Conservation (phyloP, 257 asterid species). For the Pogostemon cablin region DNA sequence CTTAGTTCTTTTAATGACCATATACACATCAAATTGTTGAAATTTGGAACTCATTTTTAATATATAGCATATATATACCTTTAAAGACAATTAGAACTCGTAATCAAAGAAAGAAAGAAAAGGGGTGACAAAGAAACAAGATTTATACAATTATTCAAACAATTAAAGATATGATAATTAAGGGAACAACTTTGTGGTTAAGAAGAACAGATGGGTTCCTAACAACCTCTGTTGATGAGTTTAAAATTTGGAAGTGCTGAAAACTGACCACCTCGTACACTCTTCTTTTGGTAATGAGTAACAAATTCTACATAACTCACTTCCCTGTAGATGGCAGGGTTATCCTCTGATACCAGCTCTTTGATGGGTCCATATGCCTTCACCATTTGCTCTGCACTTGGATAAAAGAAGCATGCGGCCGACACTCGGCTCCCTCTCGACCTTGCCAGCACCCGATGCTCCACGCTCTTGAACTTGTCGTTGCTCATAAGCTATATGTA, state of each 20-base stretch:
- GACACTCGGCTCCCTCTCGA: constrained; percentile 58
- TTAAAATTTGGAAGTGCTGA: constrained; percentile 51
- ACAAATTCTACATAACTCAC: constrained; percentile 55
- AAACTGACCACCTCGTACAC: constrained; percentile 34
- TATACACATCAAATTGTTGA: too few species aligned
- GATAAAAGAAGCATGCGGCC: constrained; percentile 67
- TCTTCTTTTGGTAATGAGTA: constrained; percentile 46
- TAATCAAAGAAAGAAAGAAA: too few species aligned
- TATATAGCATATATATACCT: too few species aligned
- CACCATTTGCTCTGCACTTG: constrained; percentile 41
- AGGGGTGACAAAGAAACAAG: too few species aligned
- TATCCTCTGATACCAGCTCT: constrained; percentile 47
- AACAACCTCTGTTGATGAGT: constrained; percentile 22
- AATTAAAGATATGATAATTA: neutral
- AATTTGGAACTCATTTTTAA: too few species aligned
- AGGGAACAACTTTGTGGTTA: neutral
- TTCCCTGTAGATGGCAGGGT: constrained; percentile 55
- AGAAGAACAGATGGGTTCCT: neutral
- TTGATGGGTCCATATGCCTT: constrained; percentile 58
- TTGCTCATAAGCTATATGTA: constrained; percentile 52
- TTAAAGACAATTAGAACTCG: too few species aligned
- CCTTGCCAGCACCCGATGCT: constrained; percentile 66
- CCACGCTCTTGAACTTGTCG: constrained; percentile 77
- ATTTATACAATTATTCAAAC: neutral
- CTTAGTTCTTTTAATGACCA: too few species aligned